Percentiles rank a stretch among this genome's conserved stretches.
These are phyloP conservation scores for Cymbidium sinense DNA, from an alignment of 106 monocot species.

Conservation along the genomic window DNA sequence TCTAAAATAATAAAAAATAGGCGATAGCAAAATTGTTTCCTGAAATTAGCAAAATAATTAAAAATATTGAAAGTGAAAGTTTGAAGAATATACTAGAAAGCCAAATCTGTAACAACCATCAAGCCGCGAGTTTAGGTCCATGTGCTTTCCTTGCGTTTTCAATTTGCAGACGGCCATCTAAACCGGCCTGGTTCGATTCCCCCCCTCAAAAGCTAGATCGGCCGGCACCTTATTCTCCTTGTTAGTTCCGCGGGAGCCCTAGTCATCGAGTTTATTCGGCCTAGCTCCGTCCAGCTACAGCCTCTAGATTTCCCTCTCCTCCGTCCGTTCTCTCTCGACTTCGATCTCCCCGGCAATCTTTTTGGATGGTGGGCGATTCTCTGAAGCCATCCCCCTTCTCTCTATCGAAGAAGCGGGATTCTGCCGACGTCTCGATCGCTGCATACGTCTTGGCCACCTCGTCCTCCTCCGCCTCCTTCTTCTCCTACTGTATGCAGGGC, in stretches of 20 bases:
- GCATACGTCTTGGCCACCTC: neutral
- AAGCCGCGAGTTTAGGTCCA: no score
- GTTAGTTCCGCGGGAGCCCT: neutral
- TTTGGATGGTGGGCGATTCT: constrained; percentile 14
- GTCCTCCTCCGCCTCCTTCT: constrained; percentile 6
- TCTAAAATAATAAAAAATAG: no score
- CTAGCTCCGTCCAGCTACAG: no score
- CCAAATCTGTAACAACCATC: no score
- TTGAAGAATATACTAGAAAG: no score
- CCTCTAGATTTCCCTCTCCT: neutral
- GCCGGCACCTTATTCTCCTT: neutral
- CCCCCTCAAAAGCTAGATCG: no score
- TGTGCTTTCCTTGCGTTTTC: neutral
- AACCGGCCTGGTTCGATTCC: neutral
- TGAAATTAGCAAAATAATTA: no score
- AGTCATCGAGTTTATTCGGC: neutral
- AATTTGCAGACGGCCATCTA: neutral
- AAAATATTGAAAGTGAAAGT: no score
- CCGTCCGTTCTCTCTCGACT: neutral
- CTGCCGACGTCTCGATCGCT: no score
- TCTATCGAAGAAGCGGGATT: neutral
- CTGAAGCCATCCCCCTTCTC: neutral
- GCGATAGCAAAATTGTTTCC: no score
- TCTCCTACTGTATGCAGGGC: constrained; percentile 49
- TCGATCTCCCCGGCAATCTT: neutral